Conservation (phyloP, 257 asterid genomes). For the Parsonsia alboflavescens region DNA sequence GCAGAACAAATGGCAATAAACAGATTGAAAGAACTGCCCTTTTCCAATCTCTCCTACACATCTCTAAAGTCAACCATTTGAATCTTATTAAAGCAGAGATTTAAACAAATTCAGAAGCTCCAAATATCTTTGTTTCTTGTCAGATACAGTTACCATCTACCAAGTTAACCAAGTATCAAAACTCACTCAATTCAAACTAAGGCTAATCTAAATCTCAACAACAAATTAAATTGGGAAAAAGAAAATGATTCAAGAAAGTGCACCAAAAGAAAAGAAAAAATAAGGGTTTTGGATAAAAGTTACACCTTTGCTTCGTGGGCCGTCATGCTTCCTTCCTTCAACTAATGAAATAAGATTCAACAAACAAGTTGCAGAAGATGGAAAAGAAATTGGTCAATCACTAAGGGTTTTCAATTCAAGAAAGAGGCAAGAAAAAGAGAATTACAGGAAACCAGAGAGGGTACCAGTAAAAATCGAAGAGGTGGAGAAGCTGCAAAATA, state of each 20-base stretch:
- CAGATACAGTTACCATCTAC: background rate
- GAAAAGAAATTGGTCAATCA: background rate
- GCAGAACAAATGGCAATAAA: background rate
- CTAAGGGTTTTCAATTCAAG: background rate
- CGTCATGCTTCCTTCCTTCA: background rate
- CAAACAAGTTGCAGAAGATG: background rate
- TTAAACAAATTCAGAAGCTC: background rate
- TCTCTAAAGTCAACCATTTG: background rate
- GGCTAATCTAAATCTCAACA: background rate
- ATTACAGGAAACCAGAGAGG: background rate
- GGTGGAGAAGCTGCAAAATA: background rate
- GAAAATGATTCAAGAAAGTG: background rate
- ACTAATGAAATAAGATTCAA: background rate
- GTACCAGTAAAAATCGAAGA: background rate
- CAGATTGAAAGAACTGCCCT: background rate
- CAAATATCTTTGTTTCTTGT: background rate
- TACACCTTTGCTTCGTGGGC: background rate
- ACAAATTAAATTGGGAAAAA: background rate
- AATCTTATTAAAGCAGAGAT: background rate
- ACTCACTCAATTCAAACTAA: background rate
- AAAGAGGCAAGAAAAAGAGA: background rate
- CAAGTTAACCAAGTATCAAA: background rate
- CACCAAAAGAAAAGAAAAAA: background rate
- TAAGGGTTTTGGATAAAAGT: background rate
- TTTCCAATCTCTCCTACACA: background rate